Evolutionary conservation across 1,284 basidiomycete genomes (phyloP).

Genomic region (Irpex sp.): DNA sequence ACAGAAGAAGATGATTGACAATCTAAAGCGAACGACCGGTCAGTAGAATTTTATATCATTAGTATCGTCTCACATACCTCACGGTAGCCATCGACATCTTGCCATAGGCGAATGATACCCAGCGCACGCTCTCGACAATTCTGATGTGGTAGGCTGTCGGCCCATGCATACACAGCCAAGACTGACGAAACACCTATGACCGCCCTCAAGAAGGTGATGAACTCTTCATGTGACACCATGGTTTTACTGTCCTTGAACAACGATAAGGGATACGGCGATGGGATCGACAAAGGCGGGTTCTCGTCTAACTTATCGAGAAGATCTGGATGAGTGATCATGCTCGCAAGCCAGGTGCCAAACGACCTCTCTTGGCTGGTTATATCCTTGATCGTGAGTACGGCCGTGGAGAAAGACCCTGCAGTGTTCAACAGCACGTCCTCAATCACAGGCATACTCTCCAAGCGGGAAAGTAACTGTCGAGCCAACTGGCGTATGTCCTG

Average conservation of each 20-base stretch:
- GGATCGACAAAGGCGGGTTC: slow-evolving; percentile 34
- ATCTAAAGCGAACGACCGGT: slow-evolving; percentile 38
- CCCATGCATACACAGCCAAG: slow-evolving; percentile 75
- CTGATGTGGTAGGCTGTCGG: slow-evolving; percentile 68
- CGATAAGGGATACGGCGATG: slow-evolving; percentile 32
- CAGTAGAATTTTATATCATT: not conserved
- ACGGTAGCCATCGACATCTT: slow-evolving; percentile 58
- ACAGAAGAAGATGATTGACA: slow-evolving; percentile 58
- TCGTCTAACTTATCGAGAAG: slow-evolving; percentile 43
- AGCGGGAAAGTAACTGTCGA: slow-evolving; percentile 41
- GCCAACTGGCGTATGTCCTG: slow-evolving; percentile 41
- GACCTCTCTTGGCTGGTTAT: slow-evolving; percentile 60
- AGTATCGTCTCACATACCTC: slow-evolving; percentile 39
- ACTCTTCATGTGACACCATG: slow-evolving; percentile 48
- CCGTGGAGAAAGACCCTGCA: slow-evolving; percentile 44
- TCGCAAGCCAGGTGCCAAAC: slow-evolving; percentile 67
- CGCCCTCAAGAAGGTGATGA: slow-evolving; percentile 59
- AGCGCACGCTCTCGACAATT: slow-evolving; percentile 59
- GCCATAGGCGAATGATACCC: slow-evolving; percentile 66
- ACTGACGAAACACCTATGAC: slow-evolving; percentile 64
- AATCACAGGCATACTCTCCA: slow-evolving; percentile 58
- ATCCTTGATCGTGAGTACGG: slow-evolving; percentile 50
- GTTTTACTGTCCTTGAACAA: slow-evolving; percentile 25
- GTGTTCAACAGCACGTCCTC: slow-evolving; percentile 56
- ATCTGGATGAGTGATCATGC: slow-evolving; percentile 54